A percentile compares a stretch with the other conserved stretches of the same genome.
Conservation (phyloP, 1,284 basidiomycete species). For the Coniferiporia weirii region DNA sequence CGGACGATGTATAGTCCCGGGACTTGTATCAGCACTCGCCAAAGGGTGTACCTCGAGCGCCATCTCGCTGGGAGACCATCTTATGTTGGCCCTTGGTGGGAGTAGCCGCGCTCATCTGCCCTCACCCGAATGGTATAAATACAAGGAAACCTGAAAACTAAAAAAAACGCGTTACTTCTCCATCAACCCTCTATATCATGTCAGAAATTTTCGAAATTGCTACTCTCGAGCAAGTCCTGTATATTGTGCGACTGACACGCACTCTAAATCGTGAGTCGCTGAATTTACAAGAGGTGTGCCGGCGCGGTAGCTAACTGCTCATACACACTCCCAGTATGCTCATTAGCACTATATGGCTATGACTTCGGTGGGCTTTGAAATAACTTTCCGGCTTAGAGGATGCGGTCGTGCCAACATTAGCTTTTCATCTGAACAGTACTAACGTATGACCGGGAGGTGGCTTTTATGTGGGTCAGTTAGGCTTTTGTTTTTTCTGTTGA, state of each 20-base stretch:
- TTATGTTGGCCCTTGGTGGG: too few species aligned
- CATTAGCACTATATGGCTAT: neutral
- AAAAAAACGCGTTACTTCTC: too few species aligned
- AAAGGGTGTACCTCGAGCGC: too few species aligned
- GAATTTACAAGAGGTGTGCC: neutral
- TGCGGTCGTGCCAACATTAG: neutral
- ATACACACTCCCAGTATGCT: neutral
- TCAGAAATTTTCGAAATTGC: neutral
- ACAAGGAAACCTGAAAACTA: too few species aligned
- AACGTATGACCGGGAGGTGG: neutral
- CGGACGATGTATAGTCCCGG: too few species aligned
- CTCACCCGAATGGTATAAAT: too few species aligned
- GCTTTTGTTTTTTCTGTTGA: neutral
- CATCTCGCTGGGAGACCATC: too few species aligned
- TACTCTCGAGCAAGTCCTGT: neutral
- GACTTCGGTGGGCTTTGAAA: neutral
- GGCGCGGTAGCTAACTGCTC: neutral
- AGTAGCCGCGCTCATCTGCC: too few species aligned
- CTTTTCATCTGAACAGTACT: neutral
- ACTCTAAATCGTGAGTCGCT: neutral
- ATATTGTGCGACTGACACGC: neutral
- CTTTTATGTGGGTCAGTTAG: neutral
- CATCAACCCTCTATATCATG: too few species aligned
- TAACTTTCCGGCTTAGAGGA: neutral
- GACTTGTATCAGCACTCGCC: too few species aligned